phyloP scores from a whole-genome alignment of 257 asterid species.

The Jaltomata sinuosa region DNA sequence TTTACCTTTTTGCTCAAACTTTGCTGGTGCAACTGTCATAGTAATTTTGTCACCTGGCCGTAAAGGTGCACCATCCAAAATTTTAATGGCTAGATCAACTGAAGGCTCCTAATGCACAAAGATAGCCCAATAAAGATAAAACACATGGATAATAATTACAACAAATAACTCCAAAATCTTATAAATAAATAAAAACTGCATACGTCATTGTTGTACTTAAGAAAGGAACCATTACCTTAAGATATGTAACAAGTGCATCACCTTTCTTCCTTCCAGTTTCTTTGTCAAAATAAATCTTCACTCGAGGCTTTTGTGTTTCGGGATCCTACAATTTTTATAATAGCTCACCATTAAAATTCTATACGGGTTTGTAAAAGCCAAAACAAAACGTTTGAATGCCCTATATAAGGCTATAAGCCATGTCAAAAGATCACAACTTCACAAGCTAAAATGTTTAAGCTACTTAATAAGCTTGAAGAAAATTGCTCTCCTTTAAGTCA shows the following conservation, averaged over 20 bases:
- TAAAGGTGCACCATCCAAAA: slow-evolving; percentile 82
- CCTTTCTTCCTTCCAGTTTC: slow-evolving; percentile 86
- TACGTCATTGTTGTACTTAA: not conserved
- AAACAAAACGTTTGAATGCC: not conserved
- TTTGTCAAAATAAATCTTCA: slow-evolving; percentile 81
- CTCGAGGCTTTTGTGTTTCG: slow-evolving; percentile 90
- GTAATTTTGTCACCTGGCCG: slow-evolving; percentile 65
- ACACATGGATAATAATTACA: not conserved
- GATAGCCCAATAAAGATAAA: not conserved
- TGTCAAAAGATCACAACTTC: not conserved
- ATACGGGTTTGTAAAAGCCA: not conserved
- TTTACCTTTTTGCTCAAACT: slow-evolving; percentile 94
- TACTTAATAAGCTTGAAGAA: not conserved
- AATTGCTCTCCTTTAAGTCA: not conserved
- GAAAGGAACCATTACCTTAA: slow-evolving; percentile 53
- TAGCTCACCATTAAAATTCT: not conserved
- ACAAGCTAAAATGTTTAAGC: not conserved
- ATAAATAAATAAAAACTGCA: not conserved
- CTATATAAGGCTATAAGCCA: not conserved
- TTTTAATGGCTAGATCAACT: slow-evolving; percentile 75
- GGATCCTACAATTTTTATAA: slow-evolving; percentile 54
- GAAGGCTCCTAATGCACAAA: slow-evolving; percentile 70
- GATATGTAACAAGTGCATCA: slow-evolving; percentile 86
- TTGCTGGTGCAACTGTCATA: slow-evolving; percentile 79
- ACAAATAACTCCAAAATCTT: not conserved